These are phyloP conservation scores for Mrakia gelida DNA, from an alignment of 768 basidiomycete species.

Conservation along the genomic window DNA sequence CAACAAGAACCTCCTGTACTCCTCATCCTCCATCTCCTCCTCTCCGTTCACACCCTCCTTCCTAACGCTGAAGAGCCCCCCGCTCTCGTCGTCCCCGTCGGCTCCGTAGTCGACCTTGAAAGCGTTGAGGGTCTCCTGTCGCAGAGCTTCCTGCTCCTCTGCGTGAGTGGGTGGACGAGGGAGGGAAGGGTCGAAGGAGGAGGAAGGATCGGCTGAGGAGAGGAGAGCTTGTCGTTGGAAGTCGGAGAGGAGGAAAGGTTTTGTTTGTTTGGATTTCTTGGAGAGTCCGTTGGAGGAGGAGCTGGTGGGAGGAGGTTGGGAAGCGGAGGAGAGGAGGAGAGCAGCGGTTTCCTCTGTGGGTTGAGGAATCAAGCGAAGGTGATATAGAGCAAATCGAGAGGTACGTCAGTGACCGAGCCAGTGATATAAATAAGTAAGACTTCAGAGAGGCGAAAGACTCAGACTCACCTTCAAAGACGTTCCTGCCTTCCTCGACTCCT, in stretches of 20 bases:
- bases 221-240: slow-evolving; percentile 32
- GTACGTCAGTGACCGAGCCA: too few relatives aligned
- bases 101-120: slow-evolving; percentile 57
- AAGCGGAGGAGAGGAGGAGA: slow-evolving; percentile 21
- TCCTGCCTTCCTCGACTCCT: slow-evolving; percentile 67
- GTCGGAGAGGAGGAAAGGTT: slow-evolving; percentile 51
- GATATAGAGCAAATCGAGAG: neutral
- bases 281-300: neutral
- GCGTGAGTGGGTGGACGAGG: slow-evolving; percentile 55
- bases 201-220: neutral
- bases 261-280: slow-evolving; percentile 50
- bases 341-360: slow-evolving; percentile 31
- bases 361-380: neutral
- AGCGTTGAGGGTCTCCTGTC: slow-evolving; percentile 75
- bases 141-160: slow-evolving; percentile 69
- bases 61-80: slow-evolving; percentile 61
- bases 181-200: neutral
- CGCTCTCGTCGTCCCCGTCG: slow-evolving; percentile 49
- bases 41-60: slow-evolving; percentile 61
- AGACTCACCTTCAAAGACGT: slow-evolving; percentile 71
- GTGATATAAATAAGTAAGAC: neutral
- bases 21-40: slow-evolving; percentile 62
- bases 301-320: neutral
- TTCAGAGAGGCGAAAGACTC: neutral
- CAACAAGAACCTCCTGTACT: slow-evolving; percentile 75